Conservation (phyloP, 345 rosid genomes). For the Citrus australasica region DNA sequence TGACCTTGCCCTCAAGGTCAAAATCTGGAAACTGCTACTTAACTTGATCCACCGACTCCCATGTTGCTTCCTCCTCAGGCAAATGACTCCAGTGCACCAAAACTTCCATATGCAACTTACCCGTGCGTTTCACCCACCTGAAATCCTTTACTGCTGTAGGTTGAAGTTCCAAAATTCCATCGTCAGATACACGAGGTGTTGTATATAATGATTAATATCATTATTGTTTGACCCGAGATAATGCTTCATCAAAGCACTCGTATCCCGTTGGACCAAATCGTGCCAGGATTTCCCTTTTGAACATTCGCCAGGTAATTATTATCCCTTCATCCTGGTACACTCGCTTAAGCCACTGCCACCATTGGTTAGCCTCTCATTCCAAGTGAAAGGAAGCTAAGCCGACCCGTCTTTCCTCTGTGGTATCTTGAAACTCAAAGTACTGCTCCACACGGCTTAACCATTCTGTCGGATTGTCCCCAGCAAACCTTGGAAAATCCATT, state of each 20-base stretch:
- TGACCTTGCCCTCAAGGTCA: too few species aligned
- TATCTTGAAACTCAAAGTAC: neutral
- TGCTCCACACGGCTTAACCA: neutral
- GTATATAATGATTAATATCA: too few species aligned
- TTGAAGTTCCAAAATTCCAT: too few species aligned
- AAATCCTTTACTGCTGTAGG: too few species aligned
- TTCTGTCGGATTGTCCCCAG: neutral
- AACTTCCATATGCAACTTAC: too few species aligned
- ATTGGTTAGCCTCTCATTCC: neutral
- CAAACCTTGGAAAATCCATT: neutral
- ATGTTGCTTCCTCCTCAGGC: too few species aligned
- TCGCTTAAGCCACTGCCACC: neutral
- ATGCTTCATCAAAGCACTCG: neutral
- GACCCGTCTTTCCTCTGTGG: too few species aligned
- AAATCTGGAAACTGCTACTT: too few species aligned
- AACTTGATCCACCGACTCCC: too few species aligned
- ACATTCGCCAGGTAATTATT: neutral
- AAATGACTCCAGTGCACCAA: too few species aligned
- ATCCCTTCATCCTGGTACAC: neutral
- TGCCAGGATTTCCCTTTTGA: neutral
- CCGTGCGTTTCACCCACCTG: too few species aligned
- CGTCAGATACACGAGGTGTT: too few species aligned
- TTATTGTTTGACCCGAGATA: neutral
- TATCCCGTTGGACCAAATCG: neutral
- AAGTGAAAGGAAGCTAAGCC: neutral